These are phyloP conservation scores for Venturia oleaginea DNA, from an alignment of 2,329 filamentous ascomycete species.

Conservation along the genomic window DNA sequence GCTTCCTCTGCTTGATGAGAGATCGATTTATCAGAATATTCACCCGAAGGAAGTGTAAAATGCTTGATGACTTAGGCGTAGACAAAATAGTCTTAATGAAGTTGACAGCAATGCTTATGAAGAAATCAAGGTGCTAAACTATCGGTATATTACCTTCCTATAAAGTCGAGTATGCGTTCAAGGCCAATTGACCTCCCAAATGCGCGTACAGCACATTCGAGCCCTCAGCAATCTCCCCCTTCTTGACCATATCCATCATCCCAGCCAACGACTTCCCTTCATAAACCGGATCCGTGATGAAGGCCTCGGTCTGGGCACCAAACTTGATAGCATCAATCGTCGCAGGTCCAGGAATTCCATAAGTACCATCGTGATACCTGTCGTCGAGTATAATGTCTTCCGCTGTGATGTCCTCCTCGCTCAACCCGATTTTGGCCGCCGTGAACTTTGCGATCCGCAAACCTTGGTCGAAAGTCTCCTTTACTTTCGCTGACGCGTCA, in stretches of 20 bases:
- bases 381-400: slow-evolving; percentile 55
- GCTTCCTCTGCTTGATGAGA: no score
- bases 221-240: slow-evolving; percentile 52
- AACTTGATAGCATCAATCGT: slow-evolving; percentile 62
- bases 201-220: slow-evolving; percentile 61
- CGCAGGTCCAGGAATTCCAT: slow-evolving; percentile 56
- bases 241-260: slow-evolving; percentile 58
- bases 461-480: slow-evolving; percentile 56
- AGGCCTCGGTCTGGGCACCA: slow-evolving; percentile 58
- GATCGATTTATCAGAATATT: no score
- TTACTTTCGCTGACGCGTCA: slow-evolving; percentile 52
- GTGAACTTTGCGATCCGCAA: slow-evolving; percentile 58
- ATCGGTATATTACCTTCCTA: no score
- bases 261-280: slow-evolving; percentile 68
- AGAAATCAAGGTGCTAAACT: no score
- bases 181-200: slow-evolving; percentile 58
- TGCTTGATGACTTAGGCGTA: no score
- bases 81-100: no score
- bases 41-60: no score
- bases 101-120: no score
- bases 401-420: slow-evolving; percentile 51
- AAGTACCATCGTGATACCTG: slow-evolving; percentile 57
- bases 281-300: slow-evolving; percentile 69
- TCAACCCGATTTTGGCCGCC: slow-evolving; percentile 49
- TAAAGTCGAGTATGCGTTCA: slow-evolving; percentile 50